Percentiles rank a stretch among this genome's conserved stretches.
phyloP scores from a whole-genome alignment of 805 yeast genomes.

The Pichia scutulata region DNA sequence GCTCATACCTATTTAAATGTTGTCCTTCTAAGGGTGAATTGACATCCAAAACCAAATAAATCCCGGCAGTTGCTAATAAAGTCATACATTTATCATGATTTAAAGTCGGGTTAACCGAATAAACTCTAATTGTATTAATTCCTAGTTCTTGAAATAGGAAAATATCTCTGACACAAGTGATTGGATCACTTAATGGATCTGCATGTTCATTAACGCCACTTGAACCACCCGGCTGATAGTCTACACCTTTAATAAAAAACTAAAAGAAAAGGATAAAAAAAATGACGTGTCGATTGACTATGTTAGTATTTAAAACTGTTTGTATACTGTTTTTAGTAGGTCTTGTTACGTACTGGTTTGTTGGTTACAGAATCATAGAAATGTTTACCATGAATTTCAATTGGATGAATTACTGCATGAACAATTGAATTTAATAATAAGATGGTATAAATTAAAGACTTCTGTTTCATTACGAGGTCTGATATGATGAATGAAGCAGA shows the following conservation, averaged over 20 bases:
- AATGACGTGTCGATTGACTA: no score
- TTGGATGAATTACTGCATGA: conserved; percentile 40
- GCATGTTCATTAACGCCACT: conserved; percentile 48
- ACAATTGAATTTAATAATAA: background rate
- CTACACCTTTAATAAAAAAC: conserved; percentile 82
- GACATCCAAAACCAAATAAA: conserved; percentile 85
- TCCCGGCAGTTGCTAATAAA: conserved; percentile 82
- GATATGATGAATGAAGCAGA: background rate
- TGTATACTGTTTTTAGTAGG: no score
- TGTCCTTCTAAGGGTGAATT: conserved; percentile 77
- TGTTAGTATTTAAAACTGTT: conserved; percentile 4
- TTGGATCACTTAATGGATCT: conserved; percentile 75
- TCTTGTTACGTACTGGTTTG: conserved; percentile 47
- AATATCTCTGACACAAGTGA: conserved; percentile 74
- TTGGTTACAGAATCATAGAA: conserved; percentile 70
- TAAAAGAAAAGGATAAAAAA: conserved; percentile 14
- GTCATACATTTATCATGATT: conserved; percentile 91
- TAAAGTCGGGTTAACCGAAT: conserved; percentile 74
- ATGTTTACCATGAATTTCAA: conserved; percentile 58
- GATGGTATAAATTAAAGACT: background rate
- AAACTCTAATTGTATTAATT: conserved; percentile 80
- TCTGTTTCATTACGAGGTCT: background rate
- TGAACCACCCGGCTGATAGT: conserved; percentile 95
- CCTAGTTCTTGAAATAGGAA: conserved; percentile 75
- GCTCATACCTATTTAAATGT: conserved; percentile 84